phyloP scores from a whole-genome alignment of 345 rosid genomes.

The Mercurialis annua region DNA sequence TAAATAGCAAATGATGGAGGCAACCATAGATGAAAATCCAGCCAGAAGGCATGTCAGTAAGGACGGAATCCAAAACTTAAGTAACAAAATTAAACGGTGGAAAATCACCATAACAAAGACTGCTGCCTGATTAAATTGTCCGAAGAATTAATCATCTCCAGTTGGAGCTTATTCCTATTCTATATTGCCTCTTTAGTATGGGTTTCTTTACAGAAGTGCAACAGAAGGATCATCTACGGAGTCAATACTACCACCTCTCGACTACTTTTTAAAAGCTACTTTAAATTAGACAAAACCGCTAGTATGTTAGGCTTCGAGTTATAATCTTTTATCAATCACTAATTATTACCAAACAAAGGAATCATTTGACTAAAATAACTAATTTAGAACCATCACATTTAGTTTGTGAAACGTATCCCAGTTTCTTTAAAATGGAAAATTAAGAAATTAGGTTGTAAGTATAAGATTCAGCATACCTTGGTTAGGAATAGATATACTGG shows the following conservation, averaged over 20 bases:
- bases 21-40: conserved; percentile 5
- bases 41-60: conserved; percentile 7
- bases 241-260: neutral
- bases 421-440: neutral
- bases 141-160: neutral
- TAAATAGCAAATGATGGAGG: conserved; percentile 19
- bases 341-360: neutral
- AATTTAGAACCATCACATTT: neutral
- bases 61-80: neutral
- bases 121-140: neutral
- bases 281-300: neutral
- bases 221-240: neutral
- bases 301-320: too few species aligned
- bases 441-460: conserved; percentile 14
- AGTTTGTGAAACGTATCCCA: neutral
- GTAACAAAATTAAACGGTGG: neutral
- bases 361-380: neutral
- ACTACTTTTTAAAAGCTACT: neutral
- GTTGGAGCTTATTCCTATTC: neutral
- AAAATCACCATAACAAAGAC: neutral
- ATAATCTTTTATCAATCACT: too few species aligned
- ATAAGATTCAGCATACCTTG: conserved; percentile 58
- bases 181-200: neutral
- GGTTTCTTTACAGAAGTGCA: neutral
- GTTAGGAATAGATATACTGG: conserved; percentile 67